Base-by-base conservation (phyloP, 257 asterid species). In the Agastache rugosa region DNA sequence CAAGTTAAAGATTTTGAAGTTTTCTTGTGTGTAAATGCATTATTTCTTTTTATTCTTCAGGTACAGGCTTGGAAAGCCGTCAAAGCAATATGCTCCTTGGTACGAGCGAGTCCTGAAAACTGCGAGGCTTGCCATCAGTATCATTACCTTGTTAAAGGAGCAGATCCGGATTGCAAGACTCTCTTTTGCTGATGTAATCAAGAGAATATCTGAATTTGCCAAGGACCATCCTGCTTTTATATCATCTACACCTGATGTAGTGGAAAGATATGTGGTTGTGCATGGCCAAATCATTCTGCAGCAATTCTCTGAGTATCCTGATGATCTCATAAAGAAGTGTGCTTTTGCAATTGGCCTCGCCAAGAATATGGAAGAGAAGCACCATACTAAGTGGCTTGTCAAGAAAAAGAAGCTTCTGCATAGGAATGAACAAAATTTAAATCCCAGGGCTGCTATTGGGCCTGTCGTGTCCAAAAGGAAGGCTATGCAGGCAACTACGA, bases 401-500 rank as follows among this genome's bases (percentile, higher is more conserved):
- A 94, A 90, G 96, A 92, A 89, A 82, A 92, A 94, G 90, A 89
- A 86, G 84, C 45, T 85, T 77, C 72, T 90, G 75, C 83, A 71
- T 41, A 86, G 96, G 77, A 61, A 69, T 47, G 88, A 19, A 47
- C 81, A 56, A 47, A 94, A 94, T 78, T 75, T 86, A 70, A 94
- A 94, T 83, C 99, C 99, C 14, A 85, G 97, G 83, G 95, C 95
- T 35, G 91, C 86, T 55, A 86, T 92, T 85, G 93, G 65, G 59
- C 89, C 96, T 56, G 85, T 84, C 67, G 81, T 83, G 44, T 93
- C 98, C 45, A 89, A 86, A 80, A 87, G 89, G 83, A 90, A 90
- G 85, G 88, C 99, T 56, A 94, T 94, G 99, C 96, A 90, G 79
- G 99, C 99, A 17, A 92, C 99, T 11, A 87, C 97, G 11, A 92